These are phyloP conservation scores for Tylopilus sp. DNA, from an alignment of 1,284 basidiomycete species.

Conservation along the genomic window DNA sequence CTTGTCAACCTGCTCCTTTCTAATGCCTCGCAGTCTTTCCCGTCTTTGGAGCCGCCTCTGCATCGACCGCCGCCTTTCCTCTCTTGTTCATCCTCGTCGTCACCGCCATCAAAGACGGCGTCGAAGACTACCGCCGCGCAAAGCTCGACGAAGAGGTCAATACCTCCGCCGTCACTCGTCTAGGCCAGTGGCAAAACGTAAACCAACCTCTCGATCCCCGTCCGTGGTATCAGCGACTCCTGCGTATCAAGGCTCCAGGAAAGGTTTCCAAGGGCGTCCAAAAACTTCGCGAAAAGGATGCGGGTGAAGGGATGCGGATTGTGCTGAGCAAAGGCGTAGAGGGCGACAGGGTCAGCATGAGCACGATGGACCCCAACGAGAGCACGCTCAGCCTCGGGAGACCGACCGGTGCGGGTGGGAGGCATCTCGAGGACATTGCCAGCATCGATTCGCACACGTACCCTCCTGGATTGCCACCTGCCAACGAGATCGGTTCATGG, in stretches of 20 bases:
- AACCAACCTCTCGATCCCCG: slow-evolving; percentile 84
- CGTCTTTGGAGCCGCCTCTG: slow-evolving; percentile 86
- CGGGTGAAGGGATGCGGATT: slow-evolving; percentile 60
- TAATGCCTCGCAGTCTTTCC: slow-evolving; percentile 64
- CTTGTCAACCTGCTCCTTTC: neutral
- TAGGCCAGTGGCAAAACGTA: slow-evolving; percentile 87
- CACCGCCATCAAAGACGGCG: slow-evolving; percentile 91
- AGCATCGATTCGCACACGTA: slow-evolving; percentile 62
- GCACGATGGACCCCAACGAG: slow-evolving; percentile 40
- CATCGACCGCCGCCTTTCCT: slow-evolving; percentile 84
- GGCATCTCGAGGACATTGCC: slow-evolving; percentile 60
- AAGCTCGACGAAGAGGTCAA: slow-evolving; percentile 89
- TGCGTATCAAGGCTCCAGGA: slow-evolving; percentile 68
- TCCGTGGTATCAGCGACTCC: slow-evolving; percentile 68
- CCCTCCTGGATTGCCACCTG: slow-evolving; percentile 43
- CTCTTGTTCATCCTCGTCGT: slow-evolving; percentile 85
- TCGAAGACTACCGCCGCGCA: slow-evolving; percentile 92
- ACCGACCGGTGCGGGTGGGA: slow-evolving; percentile 36
- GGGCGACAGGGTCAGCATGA: slow-evolving; percentile 39
- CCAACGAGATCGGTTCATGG: slow-evolving; percentile 25
- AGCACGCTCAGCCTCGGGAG: slow-evolving; percentile 44
- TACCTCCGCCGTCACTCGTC: slow-evolving; percentile 82
- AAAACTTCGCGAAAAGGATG: slow-evolving; percentile 83
- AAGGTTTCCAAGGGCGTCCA: slow-evolving; percentile 83
- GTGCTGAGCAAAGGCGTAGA: slow-evolving; percentile 57